Base-by-base conservation (phyloP, 768 basidiomycete genomes). In the Leccinum imitatum region DNA sequence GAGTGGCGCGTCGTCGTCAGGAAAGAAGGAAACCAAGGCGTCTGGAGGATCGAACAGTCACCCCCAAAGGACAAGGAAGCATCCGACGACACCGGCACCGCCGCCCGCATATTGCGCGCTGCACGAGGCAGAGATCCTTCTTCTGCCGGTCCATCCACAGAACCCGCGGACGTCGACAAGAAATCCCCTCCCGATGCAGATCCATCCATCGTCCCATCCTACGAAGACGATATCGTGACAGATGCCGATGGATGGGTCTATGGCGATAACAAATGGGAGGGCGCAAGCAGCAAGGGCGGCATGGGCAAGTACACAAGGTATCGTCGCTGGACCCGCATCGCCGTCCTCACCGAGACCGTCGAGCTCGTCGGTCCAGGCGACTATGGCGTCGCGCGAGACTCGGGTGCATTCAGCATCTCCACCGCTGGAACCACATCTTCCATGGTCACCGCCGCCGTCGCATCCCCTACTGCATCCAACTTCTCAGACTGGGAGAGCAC, bases 231-330 rank as follows among this genome's bases (percentile, higher is more conserved):
- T 48, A 75, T 77, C 30, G 70, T 76, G 39, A 96, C 94, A 2
- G 95, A 98, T 69, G 70, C 79, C 4, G 93, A 95, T 61, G 95
- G 95, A 4, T 98, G 95, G 95, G 82, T 94, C 6, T 97, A 94
- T 67, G 89, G 87, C 2, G 95, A 95, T 65, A 98, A 98, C 72
- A 96, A 97, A 71, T 98, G 95, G 95, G 94, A 97, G 69, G 81
- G 77, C 19, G 79, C 82, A 50, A 87, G 85, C 56, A 78, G 78
- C 57, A 89, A 87, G 65, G 91, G 92, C 52, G 92, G 93, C 6
- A 83, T 95, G 76, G 90, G 94, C 72, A 95, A 95, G 87, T 95
- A 91, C 72, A 96, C 94, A 1, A 84, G 94, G 14, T 87, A 86
- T 68, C 76, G 94, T 56, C 80, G 92, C 53, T 96, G 94, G 94